Evolutionary conservation across 345 rosid genomes (phyloP).

Genomic region (Brassica nigra): DNA sequence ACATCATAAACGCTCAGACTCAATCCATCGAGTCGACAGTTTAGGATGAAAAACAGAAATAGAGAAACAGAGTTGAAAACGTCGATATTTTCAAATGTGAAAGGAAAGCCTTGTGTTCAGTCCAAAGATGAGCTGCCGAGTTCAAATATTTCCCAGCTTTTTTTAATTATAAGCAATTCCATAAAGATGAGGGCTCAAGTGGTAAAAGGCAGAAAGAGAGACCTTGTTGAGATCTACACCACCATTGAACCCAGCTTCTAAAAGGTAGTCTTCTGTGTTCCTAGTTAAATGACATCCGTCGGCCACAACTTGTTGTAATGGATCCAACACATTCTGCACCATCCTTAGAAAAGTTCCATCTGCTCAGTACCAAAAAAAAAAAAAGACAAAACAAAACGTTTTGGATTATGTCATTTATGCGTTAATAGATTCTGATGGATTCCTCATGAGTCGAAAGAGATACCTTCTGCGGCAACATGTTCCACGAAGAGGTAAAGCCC

Average conservation of each 20-base stretch:
- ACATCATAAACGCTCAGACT: background rate
- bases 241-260: constrained; percentile 60
- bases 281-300: constrained; percentile 86
- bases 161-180: constrained; percentile 64
- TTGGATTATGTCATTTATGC: no score
- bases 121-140: constrained; percentile 1
- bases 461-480: constrained; percentile 91
- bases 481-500: constrained; percentile 76
- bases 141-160: background rate
- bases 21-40: background rate
- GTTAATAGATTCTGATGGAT: constrained; percentile 36
- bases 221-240: constrained; percentile 45
- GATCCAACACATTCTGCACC: constrained; percentile 60
- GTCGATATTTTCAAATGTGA: background rate
- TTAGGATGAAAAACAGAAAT: background rate
- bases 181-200: constrained; percentile 65
- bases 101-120: background rate
- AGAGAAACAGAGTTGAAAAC: background rate
- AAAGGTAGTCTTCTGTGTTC: constrained; percentile 57
- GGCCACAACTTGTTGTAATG: constrained; percentile 63
- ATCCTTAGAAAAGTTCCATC: constrained; percentile 72
- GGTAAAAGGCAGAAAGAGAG: constrained; percentile 42
- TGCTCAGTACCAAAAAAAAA: constrained; percentile 19
- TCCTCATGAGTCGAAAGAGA: constrained; percentile 31
- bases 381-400: constrained; percentile 67